phyloP scores from a whole-genome alignment of 371 early-diverging fungal species.

The Quaeritorhiza haematococci region DNA sequence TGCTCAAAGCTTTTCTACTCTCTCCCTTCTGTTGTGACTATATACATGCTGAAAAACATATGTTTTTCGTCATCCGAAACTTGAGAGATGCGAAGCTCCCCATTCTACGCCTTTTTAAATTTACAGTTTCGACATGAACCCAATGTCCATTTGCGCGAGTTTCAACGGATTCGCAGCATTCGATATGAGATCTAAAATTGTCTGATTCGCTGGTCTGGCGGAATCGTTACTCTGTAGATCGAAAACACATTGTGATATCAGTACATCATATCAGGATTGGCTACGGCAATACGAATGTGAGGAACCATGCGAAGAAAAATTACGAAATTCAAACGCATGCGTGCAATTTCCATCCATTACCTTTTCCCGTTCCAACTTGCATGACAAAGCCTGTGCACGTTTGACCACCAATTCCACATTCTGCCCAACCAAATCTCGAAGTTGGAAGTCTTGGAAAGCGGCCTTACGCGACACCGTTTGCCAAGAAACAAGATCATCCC shows the following conservation, averaged over 20 bases:
- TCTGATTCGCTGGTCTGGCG: conserved; percentile 63
- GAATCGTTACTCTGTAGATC: conserved; percentile 29
- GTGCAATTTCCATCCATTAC: conserved; percentile 15
- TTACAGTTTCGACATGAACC: conserved; percentile 34
- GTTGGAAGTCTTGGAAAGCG: conserved; percentile 52
- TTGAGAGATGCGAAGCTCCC: no score
- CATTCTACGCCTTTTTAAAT: not conserved
- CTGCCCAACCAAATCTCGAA: conserved; percentile 57
- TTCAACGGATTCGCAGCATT: conserved; percentile 89
- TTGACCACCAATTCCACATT: conserved; percentile 69
- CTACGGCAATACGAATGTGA: no score
- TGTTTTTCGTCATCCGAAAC: no score
- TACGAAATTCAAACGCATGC: not conserved
- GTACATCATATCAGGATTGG: no score
- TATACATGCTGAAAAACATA: no score
- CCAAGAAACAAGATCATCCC: conserved; percentile 85
- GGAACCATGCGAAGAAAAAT: conserved; percentile 1
- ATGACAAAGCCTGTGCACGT: conserved; percentile 67
- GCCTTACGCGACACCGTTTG: conserved; percentile 53
- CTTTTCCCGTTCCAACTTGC: conserved; percentile 72
- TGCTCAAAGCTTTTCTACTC: no score
- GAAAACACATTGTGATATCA: not conserved
- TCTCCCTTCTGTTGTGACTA: no score
- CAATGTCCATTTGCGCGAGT: conserved; percentile 82
- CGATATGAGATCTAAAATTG: conserved; percentile 79